Evolutionary conservation across 2,329 filamentous ascomycete species (phyloP).

Genomic region (Hypoxylon sp.): DNA sequence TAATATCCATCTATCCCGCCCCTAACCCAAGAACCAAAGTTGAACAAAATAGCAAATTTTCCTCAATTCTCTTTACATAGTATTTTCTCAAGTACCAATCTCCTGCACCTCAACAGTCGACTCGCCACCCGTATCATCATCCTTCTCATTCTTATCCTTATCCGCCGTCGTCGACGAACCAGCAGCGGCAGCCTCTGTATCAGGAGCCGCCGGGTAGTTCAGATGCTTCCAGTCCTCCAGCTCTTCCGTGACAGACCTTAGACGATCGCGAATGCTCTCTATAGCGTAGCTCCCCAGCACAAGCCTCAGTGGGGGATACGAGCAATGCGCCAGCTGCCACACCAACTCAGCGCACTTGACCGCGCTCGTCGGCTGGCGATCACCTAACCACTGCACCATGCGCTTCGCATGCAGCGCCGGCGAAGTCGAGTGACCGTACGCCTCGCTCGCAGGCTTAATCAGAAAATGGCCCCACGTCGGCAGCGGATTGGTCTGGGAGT

Average conservation of each 20-base stretch:
- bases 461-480: conserved; percentile 92
- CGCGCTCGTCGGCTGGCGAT: conserved; percentile 90
- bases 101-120: conserved; percentile 29
- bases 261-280: conserved; percentile 89
- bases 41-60: no score
- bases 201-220: conserved; percentile 66
- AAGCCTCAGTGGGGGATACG: conserved; percentile 87
- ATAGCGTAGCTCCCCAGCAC: conserved; percentile 94
- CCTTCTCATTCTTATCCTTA: conserved; percentile 45
- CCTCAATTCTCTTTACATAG: no score
- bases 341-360: conserved; percentile 93
- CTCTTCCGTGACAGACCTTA: conserved; percentile 93
- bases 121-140: conserved; percentile 43
- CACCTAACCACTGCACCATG: conserved; percentile 93
- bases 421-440: conserved; percentile 79
- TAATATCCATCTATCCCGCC: neutral
- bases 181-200: conserved; percentile 39
- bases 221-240: conserved; percentile 92
- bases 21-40: neutral
- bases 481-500: conserved; percentile 61
- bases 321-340: conserved; percentile 94
- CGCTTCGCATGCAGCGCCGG: conserved; percentile 88
- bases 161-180: conserved; percentile 38
- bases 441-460: conserved; percentile 83
- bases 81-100: conserved; percentile 15